Conservation (phyloP, 148 eudicot species). For the Agrostemma githago region DNA sequence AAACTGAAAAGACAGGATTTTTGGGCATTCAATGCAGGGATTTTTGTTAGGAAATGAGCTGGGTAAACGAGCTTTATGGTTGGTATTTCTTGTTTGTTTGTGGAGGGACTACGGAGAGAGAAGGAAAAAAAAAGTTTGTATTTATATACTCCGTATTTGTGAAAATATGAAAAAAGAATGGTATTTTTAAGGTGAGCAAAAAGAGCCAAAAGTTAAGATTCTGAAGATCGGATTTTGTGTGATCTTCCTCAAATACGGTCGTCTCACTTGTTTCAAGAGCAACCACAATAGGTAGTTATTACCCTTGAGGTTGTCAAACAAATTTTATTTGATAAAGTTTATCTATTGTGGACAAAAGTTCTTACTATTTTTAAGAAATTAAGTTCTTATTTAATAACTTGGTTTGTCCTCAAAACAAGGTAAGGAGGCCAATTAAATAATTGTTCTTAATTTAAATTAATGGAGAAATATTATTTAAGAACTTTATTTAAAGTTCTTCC, state of each 20-base stretch:
- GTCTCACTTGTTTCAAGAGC: slow-evolving; percentile 31
- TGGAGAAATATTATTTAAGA: too few species aligned
- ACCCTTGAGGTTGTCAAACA: too few species aligned
- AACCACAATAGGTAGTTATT: too few species aligned
- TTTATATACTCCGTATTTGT: not conserved
- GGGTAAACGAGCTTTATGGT: slow-evolving; percentile 14
- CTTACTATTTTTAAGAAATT: too few species aligned
- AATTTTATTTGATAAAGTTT: too few species aligned
- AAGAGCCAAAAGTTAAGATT: slow-evolving; percentile 34
- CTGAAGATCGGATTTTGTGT: slow-evolving; percentile 33
- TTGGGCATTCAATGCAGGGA: slow-evolving; percentile 12
- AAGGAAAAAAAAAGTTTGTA: not conserved
- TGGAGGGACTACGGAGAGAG: not conserved
- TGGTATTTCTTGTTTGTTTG: slow-evolving; percentile 15
- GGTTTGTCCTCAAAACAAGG: too few species aligned
- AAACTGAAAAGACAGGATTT: slow-evolving; percentile 10
- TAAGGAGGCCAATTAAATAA: too few species aligned
- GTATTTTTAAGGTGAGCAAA: slow-evolving; percentile 18
- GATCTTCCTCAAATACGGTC: slow-evolving; percentile 27
- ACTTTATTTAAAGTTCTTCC: too few species aligned
- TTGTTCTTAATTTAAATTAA: too few species aligned
- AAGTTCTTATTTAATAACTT: too few species aligned
- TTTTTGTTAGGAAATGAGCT: slow-evolving; percentile 24
- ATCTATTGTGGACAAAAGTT: too few species aligned
- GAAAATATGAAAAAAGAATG: too few species aligned